Evolutionary conservation across 1,284 basidiomycete genomes (phyloP).

Genomic region (Inonotus hispidus): DNA sequence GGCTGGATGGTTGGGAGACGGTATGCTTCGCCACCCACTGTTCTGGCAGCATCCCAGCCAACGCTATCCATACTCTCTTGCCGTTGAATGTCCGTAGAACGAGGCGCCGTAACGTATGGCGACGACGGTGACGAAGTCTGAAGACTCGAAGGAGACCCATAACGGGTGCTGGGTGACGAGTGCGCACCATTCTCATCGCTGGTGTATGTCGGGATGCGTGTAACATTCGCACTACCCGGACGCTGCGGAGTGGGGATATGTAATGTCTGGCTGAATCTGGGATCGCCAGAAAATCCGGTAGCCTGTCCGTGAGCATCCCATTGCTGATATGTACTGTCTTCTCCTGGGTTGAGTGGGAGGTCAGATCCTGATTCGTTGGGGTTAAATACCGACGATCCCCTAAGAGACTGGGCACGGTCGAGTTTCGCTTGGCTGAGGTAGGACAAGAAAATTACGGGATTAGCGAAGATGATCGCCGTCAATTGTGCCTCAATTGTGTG

Average conservation of each 20-base stretch:
- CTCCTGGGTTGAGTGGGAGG: slow-evolving; percentile 16
- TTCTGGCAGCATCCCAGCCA: slow-evolving; percentile 9
- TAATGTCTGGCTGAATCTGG: slow-evolving; percentile 2
- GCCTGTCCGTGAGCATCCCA: slow-evolving; percentile 14
- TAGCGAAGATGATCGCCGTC: background rate
- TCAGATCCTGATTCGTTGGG: slow-evolving; percentile 16
- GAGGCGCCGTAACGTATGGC: background rate
- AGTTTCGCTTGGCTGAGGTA: slow-evolving; percentile 14
- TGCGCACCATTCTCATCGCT: slow-evolving; percentile 9
- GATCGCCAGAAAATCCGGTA: slow-evolving; percentile 10
- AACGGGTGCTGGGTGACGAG: slow-evolving; percentile 1
- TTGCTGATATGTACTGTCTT: slow-evolving; percentile 8
- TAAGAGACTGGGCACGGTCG: slow-evolving; percentile 6
- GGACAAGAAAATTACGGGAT: background rate
- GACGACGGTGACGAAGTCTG: background rate
- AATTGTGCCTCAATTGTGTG: background rate
- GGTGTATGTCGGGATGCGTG: slow-evolving; percentile 3
- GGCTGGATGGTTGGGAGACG: slow-evolving; percentile 11
- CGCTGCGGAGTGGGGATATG: slow-evolving; percentile 12
- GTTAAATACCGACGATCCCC: slow-evolving; percentile 15
- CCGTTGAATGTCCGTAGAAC: background rate
- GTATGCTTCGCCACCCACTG: slow-evolving; percentile 12
- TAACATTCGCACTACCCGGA: background rate
- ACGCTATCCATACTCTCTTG: slow-evolving; percentile 14
- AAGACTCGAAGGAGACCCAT: background rate